Base-by-base conservation (phyloP, 2,329 filamentous ascomycete genomes). In the Clarireedia paspali region DNA sequence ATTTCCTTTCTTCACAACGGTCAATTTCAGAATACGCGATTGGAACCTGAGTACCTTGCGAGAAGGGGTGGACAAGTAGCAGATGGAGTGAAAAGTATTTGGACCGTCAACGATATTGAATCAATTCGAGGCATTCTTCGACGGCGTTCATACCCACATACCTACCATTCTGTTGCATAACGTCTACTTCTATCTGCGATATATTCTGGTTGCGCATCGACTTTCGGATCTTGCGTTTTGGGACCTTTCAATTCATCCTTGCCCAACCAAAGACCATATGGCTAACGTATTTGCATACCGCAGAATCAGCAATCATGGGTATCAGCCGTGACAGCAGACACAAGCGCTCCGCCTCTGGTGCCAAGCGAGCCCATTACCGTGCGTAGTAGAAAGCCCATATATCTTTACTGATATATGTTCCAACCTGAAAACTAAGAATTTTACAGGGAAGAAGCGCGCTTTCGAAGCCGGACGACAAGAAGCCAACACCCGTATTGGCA, bases 381-480 rank as follows among this genome's bases (percentile, higher is more conserved):
- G 80, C 80, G 83, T 87, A 67, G 64, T 79, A 81, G 80, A 83
- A 84, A 84, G 81, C 82, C 83, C 83, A 82, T 85, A 83, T 85
- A 75, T 72, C 60, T 55, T 49, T 4, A 48, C 15, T 59, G 74
- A 73, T 80, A 83, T 84, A 79, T 83, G 82, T 87, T 87, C 85
- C 88, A 81, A 88, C 83, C 81, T 84, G 73, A 74, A 72, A 63
- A 63, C 63, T 77, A 74, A 80, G 73, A 75, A 72, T 74, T 70
- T 71, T 82, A 63, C 80, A 83, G 83, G 83, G 84, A 90, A 99
- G 94, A 92, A 88, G 84, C 83, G 84, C 82, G 95, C 91, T 84
- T 99, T 99, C 89, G 95, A 99, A 87, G 91, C 91, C 79, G 94
- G 94, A 78, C 92, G 94, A 77, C 94, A 99, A 85, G 89, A 92